phyloP scores from a whole-genome alignment of 305 asterid species.

The Solanum hybrid region DNA sequence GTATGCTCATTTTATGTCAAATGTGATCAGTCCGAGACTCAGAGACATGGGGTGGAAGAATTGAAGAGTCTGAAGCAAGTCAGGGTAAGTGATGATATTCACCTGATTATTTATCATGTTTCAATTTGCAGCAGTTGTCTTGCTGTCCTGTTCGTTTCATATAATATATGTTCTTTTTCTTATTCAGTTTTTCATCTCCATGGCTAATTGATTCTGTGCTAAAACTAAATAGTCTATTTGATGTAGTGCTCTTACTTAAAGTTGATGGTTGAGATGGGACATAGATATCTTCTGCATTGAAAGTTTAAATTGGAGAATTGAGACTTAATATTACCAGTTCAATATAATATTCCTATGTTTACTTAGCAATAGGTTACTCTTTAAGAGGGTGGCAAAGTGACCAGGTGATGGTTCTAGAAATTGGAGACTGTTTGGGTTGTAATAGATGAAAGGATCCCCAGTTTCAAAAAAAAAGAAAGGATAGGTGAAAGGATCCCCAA shows the following conservation, averaged over 20 bases:
- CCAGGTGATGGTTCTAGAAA: not conserved
- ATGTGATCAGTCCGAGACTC: slow-evolving; percentile 60
- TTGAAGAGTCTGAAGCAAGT: slow-evolving; percentile 82
- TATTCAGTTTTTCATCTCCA: no score
- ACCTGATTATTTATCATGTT: not conserved
- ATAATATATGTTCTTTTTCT: no score
- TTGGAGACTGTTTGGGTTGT: not conserved
- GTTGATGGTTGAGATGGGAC: not conserved
- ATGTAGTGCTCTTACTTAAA: not conserved
- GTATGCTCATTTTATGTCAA: not conserved
- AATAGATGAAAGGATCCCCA: not conserved
- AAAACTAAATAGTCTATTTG: not conserved
- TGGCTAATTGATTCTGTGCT: not conserved
- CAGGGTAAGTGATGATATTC: slow-evolving; percentile 56
- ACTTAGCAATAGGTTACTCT: not conserved
- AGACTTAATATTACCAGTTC: not conserved
- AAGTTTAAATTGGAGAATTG: not conserved
- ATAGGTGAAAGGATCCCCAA: not conserved
- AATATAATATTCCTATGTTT: not conserved
- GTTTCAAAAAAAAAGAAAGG: not conserved
- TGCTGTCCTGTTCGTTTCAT: no score
- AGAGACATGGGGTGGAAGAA: slow-evolving; percentile 73
- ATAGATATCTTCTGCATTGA: not conserved
- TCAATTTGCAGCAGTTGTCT: not conserved
- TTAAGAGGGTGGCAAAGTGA: not conserved